Conservation (phyloP, 208 protist genomes). For the Leishmania amazonensis region DNA sequence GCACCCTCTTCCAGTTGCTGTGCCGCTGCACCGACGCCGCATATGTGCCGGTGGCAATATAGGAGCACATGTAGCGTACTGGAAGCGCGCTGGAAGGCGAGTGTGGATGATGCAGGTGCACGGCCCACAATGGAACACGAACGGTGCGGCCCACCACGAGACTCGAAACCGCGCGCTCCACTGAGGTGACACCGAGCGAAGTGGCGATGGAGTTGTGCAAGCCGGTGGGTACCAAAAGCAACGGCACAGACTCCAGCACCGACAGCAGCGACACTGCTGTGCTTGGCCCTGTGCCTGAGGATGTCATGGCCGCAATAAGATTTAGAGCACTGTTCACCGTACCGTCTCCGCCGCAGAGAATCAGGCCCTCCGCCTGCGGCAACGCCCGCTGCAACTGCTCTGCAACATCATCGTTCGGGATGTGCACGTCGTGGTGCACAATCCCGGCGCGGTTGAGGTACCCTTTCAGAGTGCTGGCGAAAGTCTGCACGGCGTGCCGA, state of each 20-base stretch:
- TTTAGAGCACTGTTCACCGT: constrained; percentile 78
- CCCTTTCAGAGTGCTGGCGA: constrained; percentile 56
- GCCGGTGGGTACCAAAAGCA: constrained; percentile 74
- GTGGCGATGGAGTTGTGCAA: constrained; percentile 79
- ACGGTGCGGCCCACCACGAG: constrained; percentile 61
- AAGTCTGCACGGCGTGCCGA: constrained; percentile 42
- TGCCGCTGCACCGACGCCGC: constrained; percentile 56
- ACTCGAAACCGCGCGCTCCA: constrained; percentile 63
- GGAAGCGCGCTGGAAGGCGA: constrained; percentile 1
- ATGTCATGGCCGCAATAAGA: constrained; percentile 32
- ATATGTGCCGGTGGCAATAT: constrained; percentile 63
- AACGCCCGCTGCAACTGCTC: constrained; percentile 17
- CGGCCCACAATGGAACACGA: constrained; percentile 70
- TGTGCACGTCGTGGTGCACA: constrained; percentile 61
- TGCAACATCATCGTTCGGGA: constrained; percentile 36
- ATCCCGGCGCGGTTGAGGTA: constrained; percentile 74
- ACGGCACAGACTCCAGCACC: constrained; percentile 29
- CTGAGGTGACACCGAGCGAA: constrained; percentile 65
- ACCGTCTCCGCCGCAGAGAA: constrained; percentile 80
- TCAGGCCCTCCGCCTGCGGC: constrained; percentile 38
- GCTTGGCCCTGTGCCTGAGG: not conserved
- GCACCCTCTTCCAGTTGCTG: constrained; percentile 40
- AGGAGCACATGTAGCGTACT: constrained; percentile 68
- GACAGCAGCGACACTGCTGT: constrained; percentile 4
- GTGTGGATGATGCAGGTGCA: constrained; percentile 37